A percentile compares a stretch with the other conserved stretches of the same genome.
Conservation (phyloP, 164 flowering plant genomes). For the Pachysandra terminalis region DNA sequence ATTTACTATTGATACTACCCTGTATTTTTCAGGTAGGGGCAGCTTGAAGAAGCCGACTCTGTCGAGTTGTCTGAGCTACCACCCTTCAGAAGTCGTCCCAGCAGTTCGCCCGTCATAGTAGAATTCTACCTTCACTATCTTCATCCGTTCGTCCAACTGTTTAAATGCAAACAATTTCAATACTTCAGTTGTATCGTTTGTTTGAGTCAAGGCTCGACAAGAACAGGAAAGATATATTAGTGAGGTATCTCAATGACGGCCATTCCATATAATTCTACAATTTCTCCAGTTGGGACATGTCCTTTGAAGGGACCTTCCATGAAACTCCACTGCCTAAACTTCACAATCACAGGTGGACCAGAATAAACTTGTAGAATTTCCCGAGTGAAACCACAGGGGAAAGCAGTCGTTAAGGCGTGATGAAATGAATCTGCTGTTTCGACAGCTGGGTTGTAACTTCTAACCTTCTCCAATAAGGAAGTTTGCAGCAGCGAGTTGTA, state of each 20-base stretch:
- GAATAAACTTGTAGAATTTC: slow-evolving; percentile 52
- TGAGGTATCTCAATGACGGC: slow-evolving; percentile 32
- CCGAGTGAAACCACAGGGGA: slow-evolving; percentile 53
- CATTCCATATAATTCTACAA: slow-evolving; percentile 43
- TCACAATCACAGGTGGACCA: slow-evolving; percentile 53
- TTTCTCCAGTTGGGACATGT: slow-evolving; percentile 49
- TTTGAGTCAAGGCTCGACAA: not conserved
- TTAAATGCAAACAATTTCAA: not conserved
- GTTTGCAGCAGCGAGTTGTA: slow-evolving; percentile 47
- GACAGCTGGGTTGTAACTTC: slow-evolving; percentile 27
- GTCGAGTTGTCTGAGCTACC: not conserved
- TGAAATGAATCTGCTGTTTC: slow-evolving; percentile 34
- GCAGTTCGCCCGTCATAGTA: slow-evolving; percentile 44
- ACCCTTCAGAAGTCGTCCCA: slow-evolving; percentile 33
- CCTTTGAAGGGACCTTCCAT: slow-evolving; percentile 16
- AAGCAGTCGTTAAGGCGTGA: slow-evolving; percentile 18
- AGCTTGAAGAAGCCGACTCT: slow-evolving; percentile 12
- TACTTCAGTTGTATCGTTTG: not conserved
- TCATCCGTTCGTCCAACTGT: slow-evolving; percentile 41
- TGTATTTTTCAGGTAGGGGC: slow-evolving; percentile 34
- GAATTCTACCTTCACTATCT: slow-evolving; percentile 48
- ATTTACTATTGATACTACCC: slow-evolving; percentile 2
- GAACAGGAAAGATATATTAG: not conserved
- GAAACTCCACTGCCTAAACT: slow-evolving; percentile 67
- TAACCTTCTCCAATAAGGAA: slow-evolving; percentile 33